phyloP scores from a whole-genome alignment of 176 grass and related monocot species.

The Guadua angustifolia region DNA sequence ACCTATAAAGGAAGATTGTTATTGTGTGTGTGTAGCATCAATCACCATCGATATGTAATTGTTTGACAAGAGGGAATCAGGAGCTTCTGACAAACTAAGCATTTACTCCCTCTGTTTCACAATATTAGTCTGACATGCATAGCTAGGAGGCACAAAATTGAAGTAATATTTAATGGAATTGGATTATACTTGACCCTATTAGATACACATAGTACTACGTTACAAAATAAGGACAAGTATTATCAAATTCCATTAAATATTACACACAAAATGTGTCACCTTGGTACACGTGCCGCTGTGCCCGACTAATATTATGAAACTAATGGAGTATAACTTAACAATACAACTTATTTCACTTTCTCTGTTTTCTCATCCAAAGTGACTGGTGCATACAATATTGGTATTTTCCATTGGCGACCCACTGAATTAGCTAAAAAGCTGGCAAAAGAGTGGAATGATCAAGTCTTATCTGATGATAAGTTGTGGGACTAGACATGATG shows the following conservation, averaged over 20 bases:
- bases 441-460: constrained; percentile 91
- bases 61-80: not conserved
- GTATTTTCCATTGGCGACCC: constrained; percentile 96
- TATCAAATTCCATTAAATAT: too few relatives aligned
- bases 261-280: too few relatives aligned
- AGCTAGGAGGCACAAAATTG: too few relatives aligned
- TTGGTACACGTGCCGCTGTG: too few relatives aligned
- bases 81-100: not conserved
- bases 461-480: constrained; percentile 78
- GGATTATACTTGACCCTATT: too few relatives aligned
- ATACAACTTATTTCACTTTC: constrained; percentile 9
- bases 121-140: too few relatives aligned
- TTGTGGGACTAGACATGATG: constrained; percentile 96
- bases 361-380: constrained; percentile 54
- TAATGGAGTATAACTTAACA: not conserved
- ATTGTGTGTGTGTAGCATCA: not conserved
- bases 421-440: constrained; percentile 83
- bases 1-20: not conserved
- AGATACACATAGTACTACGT: too few relatives aligned
- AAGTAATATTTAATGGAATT: too few relatives aligned
- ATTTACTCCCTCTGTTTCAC: not conserved
- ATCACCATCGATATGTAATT: not conserved
- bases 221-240: too few relatives aligned
- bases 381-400: constrained; percentile 86
- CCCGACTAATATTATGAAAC: too few relatives aligned